Evolutionary conservation across 2,329 filamentous ascomycete genomes (phyloP).

Genomic region (Bretziella fagacearum): DNA sequence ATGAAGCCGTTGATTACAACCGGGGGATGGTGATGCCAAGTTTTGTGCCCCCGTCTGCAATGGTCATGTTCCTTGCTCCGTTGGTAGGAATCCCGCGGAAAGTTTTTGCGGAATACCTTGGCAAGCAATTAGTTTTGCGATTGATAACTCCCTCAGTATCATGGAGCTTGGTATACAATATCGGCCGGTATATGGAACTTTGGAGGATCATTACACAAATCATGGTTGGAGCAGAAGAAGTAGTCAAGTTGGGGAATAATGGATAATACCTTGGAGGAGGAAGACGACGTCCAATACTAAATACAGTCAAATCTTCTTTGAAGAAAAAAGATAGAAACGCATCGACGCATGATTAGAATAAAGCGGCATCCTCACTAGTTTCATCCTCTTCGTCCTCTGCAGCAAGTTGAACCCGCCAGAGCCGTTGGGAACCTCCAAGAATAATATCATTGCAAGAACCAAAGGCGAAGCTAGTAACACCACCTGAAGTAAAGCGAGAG

Average conservation of each 20-base stretch:
- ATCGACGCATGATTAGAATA: too few relatives aligned
- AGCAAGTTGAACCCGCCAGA: slow-evolving; percentile 12
- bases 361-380: neutral
- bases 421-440: slow-evolving; percentile 7
- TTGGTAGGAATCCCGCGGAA: slow-evolving; percentile 12
- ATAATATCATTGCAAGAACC: slow-evolving; percentile 11
- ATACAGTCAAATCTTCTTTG: too few relatives aligned
- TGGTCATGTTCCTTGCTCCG: neutral
- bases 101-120: slow-evolving; percentile 16
- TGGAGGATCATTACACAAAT: slow-evolving; percentile 6
- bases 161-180: slow-evolving; percentile 17
- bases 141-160: slow-evolving; percentile 17
- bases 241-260: too few relatives aligned
- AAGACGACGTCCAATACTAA: too few relatives aligned
- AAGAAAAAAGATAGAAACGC: too few relatives aligned
- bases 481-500: slow-evolving; percentile 5
- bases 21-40: slow-evolving; percentile 13
- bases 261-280: too few relatives aligned
- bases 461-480: slow-evolving; percentile 13
- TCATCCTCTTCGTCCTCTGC: neutral
- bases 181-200: slow-evolving; percentile 9
- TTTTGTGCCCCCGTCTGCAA: slow-evolving; percentile 8
- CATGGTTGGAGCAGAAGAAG: slow-evolving; percentile 4
- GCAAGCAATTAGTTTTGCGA: slow-evolving; percentile 17
- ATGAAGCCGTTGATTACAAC: slow-evolving; percentile 10